Percentiles rank a stretch among this genome's conserved stretches.
phyloP scores from a whole-genome alignment of 1,139 yeast species.

The Zygosaccharomyces pseudobailii region DNA sequence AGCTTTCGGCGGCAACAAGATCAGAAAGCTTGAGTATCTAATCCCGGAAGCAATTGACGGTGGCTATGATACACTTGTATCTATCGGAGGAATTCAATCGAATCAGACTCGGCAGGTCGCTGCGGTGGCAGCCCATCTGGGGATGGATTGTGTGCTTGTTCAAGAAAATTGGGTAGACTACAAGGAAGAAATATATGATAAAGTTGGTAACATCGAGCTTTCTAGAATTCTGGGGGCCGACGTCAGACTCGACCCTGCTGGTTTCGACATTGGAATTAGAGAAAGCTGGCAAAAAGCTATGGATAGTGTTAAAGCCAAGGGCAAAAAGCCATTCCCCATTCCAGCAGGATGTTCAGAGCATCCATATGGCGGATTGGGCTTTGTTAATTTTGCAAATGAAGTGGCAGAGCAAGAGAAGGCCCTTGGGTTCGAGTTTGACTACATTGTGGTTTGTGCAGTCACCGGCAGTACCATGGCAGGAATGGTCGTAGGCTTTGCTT shows the following conservation, averaged over 20 bases:
- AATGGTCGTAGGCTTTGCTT: conserved; percentile 33
- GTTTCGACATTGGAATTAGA: conserved; percentile 35
- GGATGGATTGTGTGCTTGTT: conserved; percentile 33
- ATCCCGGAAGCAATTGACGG: conserved; percentile 35
- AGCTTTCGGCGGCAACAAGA: conserved; percentile 35
- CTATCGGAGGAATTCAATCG: conserved; percentile 35
- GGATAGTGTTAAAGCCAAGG: conserved; percentile 21
- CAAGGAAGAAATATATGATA: conserved; percentile 32
- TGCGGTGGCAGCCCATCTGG: conserved; percentile 35
- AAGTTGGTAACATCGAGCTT: conserved; percentile 34
- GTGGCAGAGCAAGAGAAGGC: conserved; percentile 32
- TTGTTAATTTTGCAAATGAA: conserved; percentile 35
- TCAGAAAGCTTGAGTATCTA: conserved; percentile 34
- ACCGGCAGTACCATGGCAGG: conserved; percentile 36
- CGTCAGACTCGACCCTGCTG: conserved; percentile 32
- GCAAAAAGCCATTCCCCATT: conserved; percentile 34
- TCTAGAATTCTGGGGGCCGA: conserved; percentile 36
- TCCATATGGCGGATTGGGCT: conserved; percentile 34
- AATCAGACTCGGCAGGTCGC: conserved; percentile 35
- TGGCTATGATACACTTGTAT: conserved; percentile 34
- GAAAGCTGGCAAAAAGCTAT: conserved; percentile 32
- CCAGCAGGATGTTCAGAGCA: conserved; percentile 37
- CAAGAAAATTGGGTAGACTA: conserved; percentile 36
- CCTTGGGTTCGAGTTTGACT: conserved; percentile 32
- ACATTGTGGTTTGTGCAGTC: conserved; percentile 34